Conservation (phyloP, 2,329 filamentous ascomycete genomes). For the Stachybotrys echinatus region DNA sequence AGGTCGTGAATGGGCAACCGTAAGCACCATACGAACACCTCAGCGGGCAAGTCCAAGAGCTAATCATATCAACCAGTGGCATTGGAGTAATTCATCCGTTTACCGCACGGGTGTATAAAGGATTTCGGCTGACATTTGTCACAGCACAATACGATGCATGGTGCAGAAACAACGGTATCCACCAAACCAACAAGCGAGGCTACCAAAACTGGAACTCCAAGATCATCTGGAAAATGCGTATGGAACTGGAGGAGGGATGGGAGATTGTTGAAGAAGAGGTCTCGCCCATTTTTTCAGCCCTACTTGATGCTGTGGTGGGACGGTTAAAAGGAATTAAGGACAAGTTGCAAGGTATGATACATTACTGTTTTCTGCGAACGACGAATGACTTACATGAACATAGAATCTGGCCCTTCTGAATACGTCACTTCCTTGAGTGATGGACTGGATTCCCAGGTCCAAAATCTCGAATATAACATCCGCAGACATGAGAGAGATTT, state of each 20-base stretch:
- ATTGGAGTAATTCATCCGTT: constrained; percentile 9
- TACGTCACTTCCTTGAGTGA: background rate
- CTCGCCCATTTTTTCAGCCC: background rate
- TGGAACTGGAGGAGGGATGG: constrained; percentile 20
- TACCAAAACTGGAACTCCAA: constrained; percentile 23
- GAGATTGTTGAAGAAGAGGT: constrained; percentile 21
- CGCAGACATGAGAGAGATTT: background rate
- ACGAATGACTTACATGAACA: background rate
- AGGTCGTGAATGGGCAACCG: constrained; percentile 7
- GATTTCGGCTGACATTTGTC: constrained; percentile 1
- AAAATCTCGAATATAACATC: background rate
- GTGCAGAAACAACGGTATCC: constrained; percentile 20
- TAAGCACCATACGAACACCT: constrained; percentile 11
- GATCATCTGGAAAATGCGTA: constrained; percentile 26
- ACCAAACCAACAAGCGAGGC: constrained; percentile 10
- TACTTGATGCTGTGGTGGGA: background rate
- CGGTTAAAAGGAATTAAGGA: background rate
- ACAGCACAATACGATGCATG: constrained; percentile 23
- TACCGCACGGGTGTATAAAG: background rate
- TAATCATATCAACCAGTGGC: constrained; percentile 12
- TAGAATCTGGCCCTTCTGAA: background rate
- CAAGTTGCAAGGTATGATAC: constrained; percentile 1
- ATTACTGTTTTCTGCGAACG: background rate
- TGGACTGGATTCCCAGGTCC: background rate
- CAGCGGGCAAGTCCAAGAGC: too few relatives aligned